Conservation (phyloP, 1,284 basidiomycete genomes). For the Rhodotorula sp. region DNA sequence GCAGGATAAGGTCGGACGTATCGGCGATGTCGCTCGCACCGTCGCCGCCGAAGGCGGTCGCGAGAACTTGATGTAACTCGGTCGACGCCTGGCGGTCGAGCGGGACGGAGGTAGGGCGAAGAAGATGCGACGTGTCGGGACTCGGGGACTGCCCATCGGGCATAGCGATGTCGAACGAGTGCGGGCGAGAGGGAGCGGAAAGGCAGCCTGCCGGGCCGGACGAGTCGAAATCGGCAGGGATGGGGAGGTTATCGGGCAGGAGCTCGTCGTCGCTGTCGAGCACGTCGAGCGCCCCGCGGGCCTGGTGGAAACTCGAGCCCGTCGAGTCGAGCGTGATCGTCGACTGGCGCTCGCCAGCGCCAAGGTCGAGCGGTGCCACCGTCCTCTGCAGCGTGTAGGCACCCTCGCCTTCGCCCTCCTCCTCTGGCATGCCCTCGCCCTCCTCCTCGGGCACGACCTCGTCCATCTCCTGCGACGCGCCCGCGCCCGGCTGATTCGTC, state of each 20-base stretch:
- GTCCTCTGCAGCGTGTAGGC: too few species aligned
- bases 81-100: conserved; percentile 26
- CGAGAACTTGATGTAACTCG: conserved; percentile 20
- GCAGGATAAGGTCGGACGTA: conserved; percentile 9
- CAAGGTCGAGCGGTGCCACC: background rate
- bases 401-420: too few species aligned
- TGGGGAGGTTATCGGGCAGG: background rate
- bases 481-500: too few species aligned
- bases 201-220: background rate
- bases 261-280: conserved; percentile 13
- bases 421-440: too few species aligned
- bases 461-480: too few species aligned
- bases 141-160: background rate
- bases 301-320: conserved; percentile 34
- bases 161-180: background rate
- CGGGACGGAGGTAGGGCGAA: conserved; percentile 5
- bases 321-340: conserved; percentile 14
- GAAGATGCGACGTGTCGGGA: background rate
- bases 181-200: background rate
- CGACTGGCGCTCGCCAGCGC: background rate
- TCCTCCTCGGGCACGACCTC: too few species aligned
- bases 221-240: background rate
- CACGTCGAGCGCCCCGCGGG: background rate
- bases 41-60: background rate
- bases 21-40: background rate